These are phyloP conservation scores for Blastomyces silverae DNA, from an alignment of 2,329 filamentous ascomycete species.

Conservation along the genomic window DNA sequence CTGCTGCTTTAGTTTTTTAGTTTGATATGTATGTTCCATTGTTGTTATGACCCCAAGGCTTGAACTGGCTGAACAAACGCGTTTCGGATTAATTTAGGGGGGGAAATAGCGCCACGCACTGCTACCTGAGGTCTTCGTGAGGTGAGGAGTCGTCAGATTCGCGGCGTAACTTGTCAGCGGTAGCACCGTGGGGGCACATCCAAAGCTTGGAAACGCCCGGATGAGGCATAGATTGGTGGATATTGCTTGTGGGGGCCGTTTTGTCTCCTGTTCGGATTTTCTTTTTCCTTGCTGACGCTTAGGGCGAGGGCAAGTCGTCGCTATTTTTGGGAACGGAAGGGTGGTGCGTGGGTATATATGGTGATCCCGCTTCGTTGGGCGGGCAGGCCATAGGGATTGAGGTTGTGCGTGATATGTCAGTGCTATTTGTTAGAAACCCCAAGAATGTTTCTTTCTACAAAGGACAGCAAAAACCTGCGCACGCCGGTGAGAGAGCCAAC, in stretches of 20 bases:
- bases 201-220: neutral
- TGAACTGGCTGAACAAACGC: neutral
- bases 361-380: neutral
- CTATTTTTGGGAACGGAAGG: neutral
- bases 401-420: neutral
- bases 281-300: neutral
- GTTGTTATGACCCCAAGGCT: neutral
- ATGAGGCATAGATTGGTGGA: neutral
- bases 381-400: neutral
- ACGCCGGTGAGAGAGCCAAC: neutral
- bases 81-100: conserved; percentile 7
- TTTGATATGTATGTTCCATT: neutral
- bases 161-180: neutral
- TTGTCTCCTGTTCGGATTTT: neutral
- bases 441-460: neutral
- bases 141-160: neutral
- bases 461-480: too few species aligned
- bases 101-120: neutral
- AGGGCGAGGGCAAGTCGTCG: neutral
- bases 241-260: neutral
- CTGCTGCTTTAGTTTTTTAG: neutral
- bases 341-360: neutral
- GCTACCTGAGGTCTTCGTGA: neutral
- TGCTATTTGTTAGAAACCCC: neutral
- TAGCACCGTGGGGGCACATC: neutral